Percentiles rank a stretch among this genome's conserved stretches.
These are phyloP conservation scores for Oldenlandia corymbosa DNA, from an alignment of 257 asterid genomes.

Conservation along the genomic window DNA sequence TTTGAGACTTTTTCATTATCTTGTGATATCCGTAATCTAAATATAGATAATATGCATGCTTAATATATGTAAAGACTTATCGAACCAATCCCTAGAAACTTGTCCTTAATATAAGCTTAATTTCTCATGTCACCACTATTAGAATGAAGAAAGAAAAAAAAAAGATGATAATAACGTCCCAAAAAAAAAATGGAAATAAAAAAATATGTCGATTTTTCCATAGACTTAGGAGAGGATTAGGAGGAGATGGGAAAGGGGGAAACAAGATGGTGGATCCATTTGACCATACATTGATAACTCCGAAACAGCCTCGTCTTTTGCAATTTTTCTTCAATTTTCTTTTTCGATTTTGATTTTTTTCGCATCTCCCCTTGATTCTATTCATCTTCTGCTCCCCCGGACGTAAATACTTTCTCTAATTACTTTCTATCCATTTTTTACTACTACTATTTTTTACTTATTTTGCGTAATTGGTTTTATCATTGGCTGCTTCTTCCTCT, in stretches of 20 bases:
- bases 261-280: conserved; percentile 6
- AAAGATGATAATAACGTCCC: background rate
- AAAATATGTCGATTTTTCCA: conserved; percentile 26
- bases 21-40: too few relatives aligned
- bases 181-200: background rate
- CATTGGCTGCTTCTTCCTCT: conserved; percentile 30
- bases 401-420: conserved; percentile 6
- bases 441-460: conserved; percentile 8
- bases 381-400: background rate
- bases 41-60: too few relatives aligned
- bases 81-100: too few relatives aligned
- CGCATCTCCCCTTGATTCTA: background rate
- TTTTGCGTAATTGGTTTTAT: conserved; percentile 23
- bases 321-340: background rate
- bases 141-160: too few relatives aligned
- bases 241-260: conserved; percentile 9
- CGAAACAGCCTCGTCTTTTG: conserved; percentile 37
- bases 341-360: background rate
- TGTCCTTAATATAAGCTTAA: too few relatives aligned
- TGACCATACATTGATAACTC: conserved; percentile 37
- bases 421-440: background rate
- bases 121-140: too few relatives aligned
- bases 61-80: too few relatives aligned
- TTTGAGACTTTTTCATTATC: too few relatives aligned
- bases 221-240: conserved; percentile 16